A percentile compares a stretch with the other conserved stretches of the same genome.
Conservation (phyloP, 31 red algal genomes). For the Asparagopsis taxiformis region DNA sequence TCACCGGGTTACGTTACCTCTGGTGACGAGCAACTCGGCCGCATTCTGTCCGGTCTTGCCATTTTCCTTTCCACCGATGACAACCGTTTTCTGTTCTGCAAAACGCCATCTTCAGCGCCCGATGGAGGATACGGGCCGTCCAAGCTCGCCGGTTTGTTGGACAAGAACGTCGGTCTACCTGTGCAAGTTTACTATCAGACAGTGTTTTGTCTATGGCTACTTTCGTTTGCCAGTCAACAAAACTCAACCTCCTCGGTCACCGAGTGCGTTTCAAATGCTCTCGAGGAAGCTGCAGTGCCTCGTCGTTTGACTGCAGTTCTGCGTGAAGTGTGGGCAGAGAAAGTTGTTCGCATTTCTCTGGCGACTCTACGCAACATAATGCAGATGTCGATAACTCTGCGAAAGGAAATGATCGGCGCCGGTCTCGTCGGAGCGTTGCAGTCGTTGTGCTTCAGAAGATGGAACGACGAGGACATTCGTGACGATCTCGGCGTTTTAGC, state of each 20-base stretch:
- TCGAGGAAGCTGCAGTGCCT: conserved; percentile 75
- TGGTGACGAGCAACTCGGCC: conserved; percentile 68
- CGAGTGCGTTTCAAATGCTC: conserved; percentile 47
- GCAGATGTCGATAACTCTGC: conserved; percentile 47
- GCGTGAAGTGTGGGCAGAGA: conserved; percentile 72
- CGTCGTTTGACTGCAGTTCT: conserved; percentile 63
- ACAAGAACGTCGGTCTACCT: conserved; percentile 42
- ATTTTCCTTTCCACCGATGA: conserved; percentile 42
- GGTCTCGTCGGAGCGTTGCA: conserved; percentile 71
- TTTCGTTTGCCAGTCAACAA: conserved; percentile 64
- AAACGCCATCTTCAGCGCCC: neutral
- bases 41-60: conserved; percentile 40
- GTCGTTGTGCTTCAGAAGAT: conserved; percentile 58
- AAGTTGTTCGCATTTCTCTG: conserved; percentile 83
- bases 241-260: conserved; percentile 15
- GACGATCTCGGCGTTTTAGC: conserved; percentile 69
- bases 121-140: conserved; percentile 20
- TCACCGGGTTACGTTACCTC: conserved; percentile 1
- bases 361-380: conserved; percentile 79
- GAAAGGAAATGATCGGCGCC: conserved; percentile 92
- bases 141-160: conserved; percentile 33
- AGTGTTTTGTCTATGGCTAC: conserved; percentile 82
- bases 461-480: conserved; percentile 86
- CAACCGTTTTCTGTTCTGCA: conserved; percentile 50
- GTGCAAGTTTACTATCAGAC: conserved; percentile 83